These are phyloP conservation scores for Suhomyces taliae DNA, from an alignment of 1,139 yeast genomes.

Conservation along the genomic window DNA sequence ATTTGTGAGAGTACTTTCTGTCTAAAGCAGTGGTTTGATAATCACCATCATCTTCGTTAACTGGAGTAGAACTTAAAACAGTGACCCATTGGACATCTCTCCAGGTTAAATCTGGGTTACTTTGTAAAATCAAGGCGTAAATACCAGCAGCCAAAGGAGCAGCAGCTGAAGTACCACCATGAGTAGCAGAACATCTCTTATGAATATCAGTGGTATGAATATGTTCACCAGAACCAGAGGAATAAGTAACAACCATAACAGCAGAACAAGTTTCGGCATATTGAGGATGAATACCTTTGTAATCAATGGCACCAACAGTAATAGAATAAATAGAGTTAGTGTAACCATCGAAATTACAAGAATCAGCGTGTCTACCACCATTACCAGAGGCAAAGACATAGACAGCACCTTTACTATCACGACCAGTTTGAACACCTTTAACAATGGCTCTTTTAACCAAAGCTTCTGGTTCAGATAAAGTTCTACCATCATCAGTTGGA, in stretches of 20 bases:
- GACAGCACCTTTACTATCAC: slow-evolving; percentile 78
- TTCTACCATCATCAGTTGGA: slow-evolving; percentile 88
- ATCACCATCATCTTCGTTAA: slow-evolving; percentile 64
- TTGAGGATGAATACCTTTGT: slow-evolving; percentile 77
- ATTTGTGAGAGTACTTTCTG: slow-evolving; percentile 75
- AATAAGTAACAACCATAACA: slow-evolving; percentile 92
- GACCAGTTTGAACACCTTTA: slow-evolving; percentile 83
- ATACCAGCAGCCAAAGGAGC: slow-evolving; percentile 98
- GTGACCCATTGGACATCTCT: slow-evolving; percentile 89
- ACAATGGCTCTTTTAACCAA: slow-evolving; percentile 79
- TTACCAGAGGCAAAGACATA: slow-evolving; percentile 97
- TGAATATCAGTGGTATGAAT: slow-evolving; percentile 89
- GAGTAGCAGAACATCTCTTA: slow-evolving; percentile 65
- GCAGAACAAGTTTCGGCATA: slow-evolving; percentile 95
- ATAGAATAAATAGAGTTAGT: slow-evolving; percentile 94
- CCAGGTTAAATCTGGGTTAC: slow-evolving; percentile 90
- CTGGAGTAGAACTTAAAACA: slow-evolving; percentile 69
- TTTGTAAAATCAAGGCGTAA: slow-evolving; percentile 76
- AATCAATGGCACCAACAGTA: slow-evolving; percentile 93
- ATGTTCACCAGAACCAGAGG: slow-evolving; percentile 87
- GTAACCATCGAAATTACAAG: slow-evolving; percentile 96
- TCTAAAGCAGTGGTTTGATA: slow-evolving; percentile 67
- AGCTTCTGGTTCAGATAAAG: slow-evolving; percentile 81
- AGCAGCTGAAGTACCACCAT: slow-evolving; percentile 98
- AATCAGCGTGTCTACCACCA: slow-evolving; percentile 81